phyloP scores from a whole-genome alignment of 2,329 filamentous ascomycete species.

The Phaeosphaeriaceae sp. region DNA sequence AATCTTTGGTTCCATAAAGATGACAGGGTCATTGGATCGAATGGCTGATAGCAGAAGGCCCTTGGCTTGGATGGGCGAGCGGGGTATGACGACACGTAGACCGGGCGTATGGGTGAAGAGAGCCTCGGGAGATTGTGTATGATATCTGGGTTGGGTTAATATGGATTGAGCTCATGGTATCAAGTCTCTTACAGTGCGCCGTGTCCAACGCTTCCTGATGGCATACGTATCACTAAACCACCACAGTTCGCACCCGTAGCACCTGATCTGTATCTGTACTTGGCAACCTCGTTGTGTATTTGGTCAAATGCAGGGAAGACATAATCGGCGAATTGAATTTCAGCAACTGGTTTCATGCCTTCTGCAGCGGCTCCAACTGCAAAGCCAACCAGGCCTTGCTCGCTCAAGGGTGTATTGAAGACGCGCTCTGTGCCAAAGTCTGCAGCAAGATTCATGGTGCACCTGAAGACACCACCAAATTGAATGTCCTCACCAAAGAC shows the following conservation, averaged over 20 bases:
- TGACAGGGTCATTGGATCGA: conserved; percentile 79
- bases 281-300: conserved; percentile 90
- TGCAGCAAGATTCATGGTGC: conserved; percentile 86
- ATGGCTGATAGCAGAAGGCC: conserved; percentile 80
- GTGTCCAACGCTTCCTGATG: conserved; percentile 86
- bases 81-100: conserved; percentile 81
- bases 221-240: conserved; percentile 87
- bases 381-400: conserved; percentile 94
- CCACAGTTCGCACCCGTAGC: conserved; percentile 63
- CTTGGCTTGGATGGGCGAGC: conserved; percentile 87
- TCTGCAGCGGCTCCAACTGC: conserved; percentile 88
- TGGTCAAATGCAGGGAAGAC: conserved; percentile 93
- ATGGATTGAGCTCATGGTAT: not conserved
- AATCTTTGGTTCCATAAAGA: conserved; percentile 95
- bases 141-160: conserved; percentile 61
- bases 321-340: conserved; percentile 96
- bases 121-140: conserved; percentile 87
- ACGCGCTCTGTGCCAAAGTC: conserved; percentile 88
- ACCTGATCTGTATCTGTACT: conserved; percentile 79
- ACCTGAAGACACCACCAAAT: conserved; percentile 95
- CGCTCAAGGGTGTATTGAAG: conserved; percentile 93
- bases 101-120: conserved; percentile 90
- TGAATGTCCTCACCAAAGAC: conserved; percentile 97
- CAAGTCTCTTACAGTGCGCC: conserved; percentile 67
- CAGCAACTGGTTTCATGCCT: conserved; percentile 90